Base-by-base conservation (phyloP, 1,139 yeast species). In the Taphrina betulina region DNA sequence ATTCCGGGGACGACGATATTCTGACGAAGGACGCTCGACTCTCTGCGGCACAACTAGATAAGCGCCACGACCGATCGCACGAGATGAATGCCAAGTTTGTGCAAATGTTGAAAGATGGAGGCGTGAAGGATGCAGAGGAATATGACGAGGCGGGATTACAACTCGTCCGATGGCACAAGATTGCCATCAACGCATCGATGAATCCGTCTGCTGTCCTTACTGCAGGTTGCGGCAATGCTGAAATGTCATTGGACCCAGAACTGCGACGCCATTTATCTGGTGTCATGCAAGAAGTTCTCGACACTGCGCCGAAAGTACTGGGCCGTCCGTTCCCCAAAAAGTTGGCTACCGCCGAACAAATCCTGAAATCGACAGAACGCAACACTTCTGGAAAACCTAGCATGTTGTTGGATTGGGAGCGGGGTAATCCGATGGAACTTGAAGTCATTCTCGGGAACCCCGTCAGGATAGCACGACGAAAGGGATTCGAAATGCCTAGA, bases 371-470 rank as follows among this genome's bases (percentile, higher is more conserved):
- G 2, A 52, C 56, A 3, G 56, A 52, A 24, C 44, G 56, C 20
- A 52, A 52, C 19, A 43, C 51, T 17, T 20, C 41, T 8, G 56
- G 50, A 7, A 52, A 52, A 34, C 90, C 90, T 0, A 82, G 88
- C 22, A 84, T 84, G 90, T 74, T 80, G 62, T 80, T 85, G 7
- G 95, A 85, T 67, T 73, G 77, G 36, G 76, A 83, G 60, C 82
- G 84, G 69, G 80, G 80, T 19, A 84, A 83, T 64, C 79, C 81
- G 59, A 76, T 83, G 64, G 95, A 85, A 68, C 70, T 81, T 51
- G 89, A 83, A 65, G 80, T 79, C 26, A 82, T 85, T 60, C 71
- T 85, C 57, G 92, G 92, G 1, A 84, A 82, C 65, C 86, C 90
- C 0, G 69, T 85, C 60, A 73, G 74, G 37, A 72, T 80, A 46